Evolutionary conservation across 1,139 yeast genomes (phyloP).

Genomic region (Saccharomyces pastorianus): DNA sequence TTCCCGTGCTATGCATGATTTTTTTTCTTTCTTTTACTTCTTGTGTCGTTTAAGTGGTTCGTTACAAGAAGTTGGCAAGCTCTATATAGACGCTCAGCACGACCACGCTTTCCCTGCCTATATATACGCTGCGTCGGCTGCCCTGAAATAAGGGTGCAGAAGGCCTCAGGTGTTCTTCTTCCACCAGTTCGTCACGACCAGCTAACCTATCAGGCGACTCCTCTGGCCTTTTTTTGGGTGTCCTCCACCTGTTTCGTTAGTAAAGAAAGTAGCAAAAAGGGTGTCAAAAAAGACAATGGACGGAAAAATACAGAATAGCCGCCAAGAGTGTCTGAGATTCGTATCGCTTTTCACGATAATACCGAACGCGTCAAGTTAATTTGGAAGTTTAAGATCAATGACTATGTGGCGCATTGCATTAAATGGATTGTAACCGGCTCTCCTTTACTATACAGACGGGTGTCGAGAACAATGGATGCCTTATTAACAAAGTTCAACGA

Average conservation of each 20-base stretch:
- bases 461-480: conserved; percentile 10
- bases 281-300: not conserved
- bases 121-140: too few species aligned
- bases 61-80: too few species aligned
- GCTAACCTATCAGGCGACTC: too few species aligned
- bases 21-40: not conserved
- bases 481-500: conserved; percentile 14
- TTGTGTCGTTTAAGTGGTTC: not conserved
- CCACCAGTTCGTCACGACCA: not conserved
- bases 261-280: not conserved
- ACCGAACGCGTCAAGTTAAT: not conserved
- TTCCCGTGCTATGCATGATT: conserved; percentile 17
- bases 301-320: not conserved
- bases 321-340: not conserved
- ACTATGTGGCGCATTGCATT: not conserved
- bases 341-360: not conserved
- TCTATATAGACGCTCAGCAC: too few species aligned
- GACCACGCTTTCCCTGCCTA: too few species aligned
- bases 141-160: too few species aligned
- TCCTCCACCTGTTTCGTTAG: not conserved
- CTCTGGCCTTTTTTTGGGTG: not conserved
- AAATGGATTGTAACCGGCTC: not conserved
- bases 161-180: too few species aligned
- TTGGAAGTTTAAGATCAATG: not conserved
- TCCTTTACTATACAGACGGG: not conserved